Base-by-base conservation (phyloP, 257 asterid genomes). In the Ophiorrhiza pumila region DNA sequence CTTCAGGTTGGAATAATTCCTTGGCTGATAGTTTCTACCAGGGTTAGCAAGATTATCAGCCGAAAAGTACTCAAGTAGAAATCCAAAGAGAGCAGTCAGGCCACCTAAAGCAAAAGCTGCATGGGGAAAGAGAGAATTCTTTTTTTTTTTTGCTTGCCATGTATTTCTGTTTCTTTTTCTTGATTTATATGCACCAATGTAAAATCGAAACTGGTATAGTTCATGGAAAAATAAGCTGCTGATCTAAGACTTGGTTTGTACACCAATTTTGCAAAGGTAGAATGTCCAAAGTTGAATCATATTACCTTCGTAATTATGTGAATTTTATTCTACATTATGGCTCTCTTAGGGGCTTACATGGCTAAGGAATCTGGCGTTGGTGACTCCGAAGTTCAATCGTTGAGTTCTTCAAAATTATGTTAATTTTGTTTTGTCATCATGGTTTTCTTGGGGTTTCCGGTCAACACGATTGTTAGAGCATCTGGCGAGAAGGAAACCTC, bases 1-100 rank as follows among this genome's bases (percentile, higher is more conserved):
- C 47, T 86, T 86, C 95, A 91, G 97, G 95, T 94, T 74, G 99
- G 97, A 65, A 86, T 94, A 71, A 90, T 94, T 62, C 97, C 97
- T 13, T 94, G 99, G 97, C 71, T 94, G 80, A 74, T 91, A 74
- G 83, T 87, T 55, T 90, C 95, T 23, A 84, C 90, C 65, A 84
- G 96, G 83, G 95, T 86, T 37, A 83, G 97, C 91, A 91, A 82
- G 81, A 86, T 82, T 72, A 73, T 91, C 58, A 81, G 97, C 86
- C 81, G 90, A 79, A 90, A 86, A 76, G 75, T 86, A n/a, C 67
- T 87, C 68, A 74, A 75, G 57, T 85, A 84, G 76, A 59, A 23
- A 20, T 46, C 25, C 39, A 29, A 61, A 55, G 80, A 53, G 63
- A n/a, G 65, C 69, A 0, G 29, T 4, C 20, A 1, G 25, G 43